Percentiles rank a stretch among this genome's conserved stretches.
phyloP scores from a whole-genome alignment of 805 yeast genomes.

The Tetrapisispora arboricola region DNA sequence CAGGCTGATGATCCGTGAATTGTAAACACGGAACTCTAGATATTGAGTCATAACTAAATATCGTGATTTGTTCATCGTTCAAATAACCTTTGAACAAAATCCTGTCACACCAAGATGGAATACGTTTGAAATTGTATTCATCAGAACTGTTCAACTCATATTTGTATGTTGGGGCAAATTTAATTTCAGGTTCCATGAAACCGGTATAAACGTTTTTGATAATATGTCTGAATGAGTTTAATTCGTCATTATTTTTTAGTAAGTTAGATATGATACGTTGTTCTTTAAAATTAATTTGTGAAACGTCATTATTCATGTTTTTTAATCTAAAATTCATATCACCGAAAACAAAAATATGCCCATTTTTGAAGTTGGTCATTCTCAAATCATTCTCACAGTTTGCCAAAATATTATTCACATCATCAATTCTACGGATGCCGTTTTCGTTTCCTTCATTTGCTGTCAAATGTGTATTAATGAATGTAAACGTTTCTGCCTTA shows the following conservation, averaged over 20 bases:
- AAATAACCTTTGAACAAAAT: slow-evolving; percentile 47
- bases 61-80: slow-evolving; percentile 12
- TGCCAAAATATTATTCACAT: slow-evolving; percentile 41
- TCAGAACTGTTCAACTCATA: slow-evolving; percentile 34
- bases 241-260: slow-evolving; percentile 30
- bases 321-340: slow-evolving; percentile 66
- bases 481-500: slow-evolving; percentile 36
- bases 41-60: slow-evolving; percentile 41
- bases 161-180: slow-evolving; percentile 77
- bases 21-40: slow-evolving; percentile 28
- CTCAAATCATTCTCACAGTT: slow-evolving; percentile 32
- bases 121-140: slow-evolving; percentile 46
- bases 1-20: slow-evolving; percentile 78
- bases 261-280: slow-evolving; percentile 5
- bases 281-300: background rate
- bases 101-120: slow-evolving; percentile 89
- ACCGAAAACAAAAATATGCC: slow-evolving; percentile 69
- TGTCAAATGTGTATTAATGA: slow-evolving; percentile 60
- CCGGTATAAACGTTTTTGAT: slow-evolving; percentile 41
- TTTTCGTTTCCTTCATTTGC: slow-evolving; percentile 63
- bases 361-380: slow-evolving; percentile 38
- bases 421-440: slow-evolving; percentile 40
- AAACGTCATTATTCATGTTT: slow-evolving; percentile 7
- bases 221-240: slow-evolving; percentile 23
- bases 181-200: slow-evolving; percentile 54